A percentile compares a stretch with the other conserved stretches of the same genome.
These are phyloP conservation scores for Postia placenta DNA, from an alignment of 768 basidiomycete species.

Conservation along the genomic window DNA sequence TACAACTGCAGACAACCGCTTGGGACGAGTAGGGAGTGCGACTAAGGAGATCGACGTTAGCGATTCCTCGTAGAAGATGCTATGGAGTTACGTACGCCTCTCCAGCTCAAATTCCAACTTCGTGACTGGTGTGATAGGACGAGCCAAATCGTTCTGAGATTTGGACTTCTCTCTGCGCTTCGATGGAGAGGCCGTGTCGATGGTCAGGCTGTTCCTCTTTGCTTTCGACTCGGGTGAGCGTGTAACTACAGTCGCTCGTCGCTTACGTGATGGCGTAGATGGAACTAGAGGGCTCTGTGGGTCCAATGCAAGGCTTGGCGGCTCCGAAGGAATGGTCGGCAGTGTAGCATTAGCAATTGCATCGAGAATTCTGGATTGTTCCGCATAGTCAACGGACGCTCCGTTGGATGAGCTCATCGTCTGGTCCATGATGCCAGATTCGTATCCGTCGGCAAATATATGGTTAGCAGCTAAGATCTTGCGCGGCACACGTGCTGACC, in stretches of 20 bases:
- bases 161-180: constrained; percentile 61
- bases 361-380: background rate
- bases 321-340: constrained; percentile 21
- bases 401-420: constrained; percentile 24
- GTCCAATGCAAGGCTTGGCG: constrained; percentile 12
- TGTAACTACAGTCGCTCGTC: constrained; percentile 65
- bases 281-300: constrained; percentile 12
- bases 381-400: constrained; percentile 4
- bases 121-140: constrained; percentile 62
- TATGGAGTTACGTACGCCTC: constrained; percentile 40
- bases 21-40: constrained; percentile 21
- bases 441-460: constrained; percentile 49
- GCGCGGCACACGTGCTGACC: constrained; percentile 51
- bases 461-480: constrained; percentile 60
- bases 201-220: constrained; percentile 24
- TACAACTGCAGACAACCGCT: constrained; percentile 58
- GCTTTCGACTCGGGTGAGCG: constrained; percentile 43
- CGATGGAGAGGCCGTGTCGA: constrained; percentile 50
- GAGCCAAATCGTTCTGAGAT: constrained; percentile 58
- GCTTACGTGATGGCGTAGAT: constrained; percentile 27
- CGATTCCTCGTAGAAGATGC: background rate
- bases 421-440: constrained; percentile 19
- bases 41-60: constrained; percentile 8
- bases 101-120: constrained; percentile 60
- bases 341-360: constrained; percentile 12